phyloP scores from a whole-genome alignment of 805 yeast genomes.

The Cyberlindnera veronae region DNA sequence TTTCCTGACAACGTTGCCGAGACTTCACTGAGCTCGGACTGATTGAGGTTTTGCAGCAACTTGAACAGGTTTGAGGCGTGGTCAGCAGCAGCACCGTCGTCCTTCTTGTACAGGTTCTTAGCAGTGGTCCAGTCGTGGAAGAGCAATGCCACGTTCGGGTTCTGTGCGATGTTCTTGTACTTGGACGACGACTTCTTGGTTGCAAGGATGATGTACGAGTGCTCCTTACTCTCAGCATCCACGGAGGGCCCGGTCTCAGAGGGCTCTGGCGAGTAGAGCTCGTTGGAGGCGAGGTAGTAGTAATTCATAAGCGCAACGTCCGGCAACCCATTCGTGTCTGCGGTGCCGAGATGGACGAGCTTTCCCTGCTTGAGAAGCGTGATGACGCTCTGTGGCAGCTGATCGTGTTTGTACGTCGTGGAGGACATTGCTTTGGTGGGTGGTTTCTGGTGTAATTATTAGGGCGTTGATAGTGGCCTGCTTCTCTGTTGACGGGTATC shows the following conservation, averaged over 20 bases:
- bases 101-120: conserved; percentile 34
- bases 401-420: conserved; percentile 24
- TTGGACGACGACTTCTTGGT: conserved; percentile 72
- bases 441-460: too few species aligned
- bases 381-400: conserved; percentile 36
- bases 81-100: conserved; percentile 29
- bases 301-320: conserved; percentile 92
- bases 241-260: conserved; percentile 23
- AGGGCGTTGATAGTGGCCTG: background rate
- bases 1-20: conserved; percentile 79
- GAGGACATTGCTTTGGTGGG: conserved; percentile 27
- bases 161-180: conserved; percentile 60
- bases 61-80: conserved; percentile 47
- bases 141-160: conserved; percentile 77
- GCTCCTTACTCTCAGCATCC: conserved; percentile 31
- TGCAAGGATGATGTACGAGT: conserved; percentile 61
- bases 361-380: conserved; percentile 55
- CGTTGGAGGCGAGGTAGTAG: conserved; percentile 51
- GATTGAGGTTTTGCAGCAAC: conserved; percentile 72
- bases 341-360: conserved; percentile 83
- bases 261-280: conserved; percentile 26
- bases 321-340: conserved; percentile 57
- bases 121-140: conserved; percentile 90
- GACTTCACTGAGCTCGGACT: conserved; percentile 70
- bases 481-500: too few species aligned